Percentiles rank a stretch among this genome's conserved stretches.
Evolutionary conservation across 2,329 filamentous ascomycete species (phyloP).

Genomic region (Xylaria sp.): DNA sequence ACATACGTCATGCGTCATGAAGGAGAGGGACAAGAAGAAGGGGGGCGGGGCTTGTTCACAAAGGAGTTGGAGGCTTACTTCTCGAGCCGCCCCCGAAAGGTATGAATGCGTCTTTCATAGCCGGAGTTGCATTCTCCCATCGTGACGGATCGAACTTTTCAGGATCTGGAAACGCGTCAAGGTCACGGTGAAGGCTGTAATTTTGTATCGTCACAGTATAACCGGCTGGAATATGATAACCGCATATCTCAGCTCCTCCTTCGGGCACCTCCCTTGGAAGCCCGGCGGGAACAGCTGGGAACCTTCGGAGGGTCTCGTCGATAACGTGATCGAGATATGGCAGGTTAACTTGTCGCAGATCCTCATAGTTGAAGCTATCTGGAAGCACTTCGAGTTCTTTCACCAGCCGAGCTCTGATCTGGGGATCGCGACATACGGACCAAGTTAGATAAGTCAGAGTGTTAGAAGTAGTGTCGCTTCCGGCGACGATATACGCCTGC

Average conservation of each 20-base stretch:
- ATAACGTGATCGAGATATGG: constrained; percentile 50
- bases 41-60: background rate
- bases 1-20: background rate
- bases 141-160: constrained; percentile 44
- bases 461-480: constrained; percentile 64
- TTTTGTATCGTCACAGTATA: constrained; percentile 52
- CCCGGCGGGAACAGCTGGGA: constrained; percentile 48
- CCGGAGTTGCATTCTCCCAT: constrained; percentile 43
- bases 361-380: constrained; percentile 45
- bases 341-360: constrained; percentile 47
- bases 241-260: constrained; percentile 49
- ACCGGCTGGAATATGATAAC: constrained; percentile 51
- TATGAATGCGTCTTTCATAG: constrained; percentile 47
- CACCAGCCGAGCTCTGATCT: constrained; percentile 45
- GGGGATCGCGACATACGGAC: constrained; percentile 50
- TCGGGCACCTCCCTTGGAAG: constrained; percentile 51
- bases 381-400: constrained; percentile 40
- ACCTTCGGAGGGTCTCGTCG: constrained; percentile 50
- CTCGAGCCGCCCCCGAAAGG: constrained; percentile 48
- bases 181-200: constrained; percentile 55
- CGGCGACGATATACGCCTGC: constrained; percentile 59
- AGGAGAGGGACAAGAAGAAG: too few relatives aligned
- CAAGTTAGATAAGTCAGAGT: constrained; percentile 61
- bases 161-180: constrained; percentile 52
- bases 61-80: constrained; percentile 37